A percentile compares a stretch with the other conserved stretches of the same genome.
Conservation (phyloP, 208 protist genomes). For the Leishmania guyanensis region DNA sequence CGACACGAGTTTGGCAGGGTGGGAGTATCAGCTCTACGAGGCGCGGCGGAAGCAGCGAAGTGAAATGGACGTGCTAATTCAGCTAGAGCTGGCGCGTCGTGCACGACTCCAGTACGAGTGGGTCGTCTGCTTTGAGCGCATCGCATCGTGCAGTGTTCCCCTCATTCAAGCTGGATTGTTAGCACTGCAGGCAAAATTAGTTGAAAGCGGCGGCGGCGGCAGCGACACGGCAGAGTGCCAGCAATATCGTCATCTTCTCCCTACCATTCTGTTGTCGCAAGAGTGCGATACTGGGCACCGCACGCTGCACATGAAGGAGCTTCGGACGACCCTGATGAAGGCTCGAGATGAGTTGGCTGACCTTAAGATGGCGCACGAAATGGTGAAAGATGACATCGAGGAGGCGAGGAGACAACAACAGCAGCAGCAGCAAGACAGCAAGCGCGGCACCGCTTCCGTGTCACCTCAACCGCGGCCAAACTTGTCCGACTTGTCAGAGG, state of each 20-base stretch:
- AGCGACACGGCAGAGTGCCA: not conserved
- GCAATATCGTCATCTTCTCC: conserved; percentile 4
- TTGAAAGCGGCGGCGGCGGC: not conserved
- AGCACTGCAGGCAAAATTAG: conserved; percentile 23
- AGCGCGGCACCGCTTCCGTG: conserved; percentile 25
- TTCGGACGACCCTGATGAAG: conserved; percentile 40
- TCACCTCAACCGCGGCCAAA: conserved; percentile 48
- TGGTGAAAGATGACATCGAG: conserved; percentile 76
- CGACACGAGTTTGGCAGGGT: conserved; percentile 68
- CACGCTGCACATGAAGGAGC: conserved; percentile 31
- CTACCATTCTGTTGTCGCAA: conserved; percentile 1
- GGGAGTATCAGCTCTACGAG: conserved; percentile 80
- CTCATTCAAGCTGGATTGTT: conserved; percentile 18
- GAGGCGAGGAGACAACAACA: conserved; percentile 30
- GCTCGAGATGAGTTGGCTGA: conserved; percentile 58
- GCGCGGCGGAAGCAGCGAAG: conserved; percentile 50
- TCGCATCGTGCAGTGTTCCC: conserved; percentile 59
- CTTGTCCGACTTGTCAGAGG: conserved; percentile 30
- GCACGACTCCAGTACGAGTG: conserved; percentile 69
- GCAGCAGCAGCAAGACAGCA: conserved; percentile 21
- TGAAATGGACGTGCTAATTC: conserved; percentile 47
- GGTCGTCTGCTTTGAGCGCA: conserved; percentile 67
- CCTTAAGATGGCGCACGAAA: conserved; percentile 70
- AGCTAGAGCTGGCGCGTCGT: conserved; percentile 46
- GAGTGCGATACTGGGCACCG: conserved; percentile 8